Percentiles rank a stretch among this genome's conserved stretches.
Conservation (phyloP, 768 basidiomycete species). For the Rhizopogon salebrosus region DNA sequence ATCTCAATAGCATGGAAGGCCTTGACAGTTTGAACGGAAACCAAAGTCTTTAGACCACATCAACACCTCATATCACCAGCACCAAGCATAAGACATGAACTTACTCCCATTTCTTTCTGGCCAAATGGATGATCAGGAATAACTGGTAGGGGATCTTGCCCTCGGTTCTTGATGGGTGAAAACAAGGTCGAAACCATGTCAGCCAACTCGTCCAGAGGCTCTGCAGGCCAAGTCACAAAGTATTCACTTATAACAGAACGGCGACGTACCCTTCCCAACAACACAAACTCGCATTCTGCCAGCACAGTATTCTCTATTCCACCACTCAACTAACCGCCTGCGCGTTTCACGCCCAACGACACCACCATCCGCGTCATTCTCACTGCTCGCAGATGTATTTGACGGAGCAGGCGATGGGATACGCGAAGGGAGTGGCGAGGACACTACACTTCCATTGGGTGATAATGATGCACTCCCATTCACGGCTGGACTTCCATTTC, state of each 20-base stretch:
- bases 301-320: conserved; percentile 76
- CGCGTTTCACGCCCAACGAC: conserved; percentile 74
- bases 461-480: conserved; percentile 1
- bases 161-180: conserved; percentile 65
- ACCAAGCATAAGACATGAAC: conserved; percentile 23
- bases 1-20: conserved; percentile 80
- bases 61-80: conserved; percentile 6
- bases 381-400: conserved; percentile 44
- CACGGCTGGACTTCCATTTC: conserved; percentile 19
- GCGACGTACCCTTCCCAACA: conserved; percentile 63
- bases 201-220: conserved; percentile 70
- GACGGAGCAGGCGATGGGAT: conserved; percentile 58
- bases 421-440: conserved; percentile 50
- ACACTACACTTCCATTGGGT: conserved; percentile 17
- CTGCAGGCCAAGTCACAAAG: conserved; percentile 30
- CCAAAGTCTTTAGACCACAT: conserved; percentile 51
- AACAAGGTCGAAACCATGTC: conserved; percentile 60
- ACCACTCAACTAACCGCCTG: conserved; percentile 80
- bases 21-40: conserved; percentile 87
- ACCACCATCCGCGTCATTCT: conserved; percentile 70
- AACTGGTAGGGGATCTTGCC: conserved; percentile 53
- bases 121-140: conserved; percentile 76
- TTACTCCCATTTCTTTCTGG: conserved; percentile 61
- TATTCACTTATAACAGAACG: background rate
- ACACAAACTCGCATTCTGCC: conserved; percentile 77